Base-by-base conservation (phyloP, 257 asterid genomes). In the Echium plantagineum region DNA sequence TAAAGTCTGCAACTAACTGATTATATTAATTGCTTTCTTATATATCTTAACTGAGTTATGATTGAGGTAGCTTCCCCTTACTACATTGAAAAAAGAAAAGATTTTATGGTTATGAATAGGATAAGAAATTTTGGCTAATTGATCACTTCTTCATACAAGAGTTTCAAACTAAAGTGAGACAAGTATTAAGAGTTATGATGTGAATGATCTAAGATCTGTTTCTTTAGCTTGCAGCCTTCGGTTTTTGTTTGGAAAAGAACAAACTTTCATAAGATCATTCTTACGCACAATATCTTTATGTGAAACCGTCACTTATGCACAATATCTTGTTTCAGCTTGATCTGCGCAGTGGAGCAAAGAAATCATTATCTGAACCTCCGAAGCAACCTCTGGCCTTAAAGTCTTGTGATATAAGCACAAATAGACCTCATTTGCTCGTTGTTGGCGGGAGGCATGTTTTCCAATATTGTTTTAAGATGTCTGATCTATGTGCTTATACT, bases 371-470 rank as follows among this genome's bases (percentile, higher is more conserved):
- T 53, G 97, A 93, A 69, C 94, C 94, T 63, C 97, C 99, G 6
- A 86, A 79, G 77, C 94, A 83, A 58, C 59, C 80, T 60, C 94
- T 93, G 72, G 74, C 73, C 48, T 75, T 93, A 80, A 89, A 93
- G 75, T 93, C 99, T 48, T 93, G 94, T 72, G 97, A 86, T 72
- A 81, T 93, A 76, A 89, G 96, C 72, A 58, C 83, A 21, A 83
- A 88, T 21, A 93, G 97, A 75, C 99, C 99, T 31, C 94, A 93
- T 78, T 72, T 93, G 74, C 96, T 93, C 73, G 90, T 93, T 69
- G 96, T 93, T 75, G 97, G 99, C 57, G 99, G 99, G 74, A 84
- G 99, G 99, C 89, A 73, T 60, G 70, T 61, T 60, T 32, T 63
- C 62, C 56, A 56, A 22, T 69, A 62, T 60, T 66, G 52, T 61